Conservation (phyloP, 495 filamentous ascomycete genomes). For the Daldinia vernicosa region DNA sequence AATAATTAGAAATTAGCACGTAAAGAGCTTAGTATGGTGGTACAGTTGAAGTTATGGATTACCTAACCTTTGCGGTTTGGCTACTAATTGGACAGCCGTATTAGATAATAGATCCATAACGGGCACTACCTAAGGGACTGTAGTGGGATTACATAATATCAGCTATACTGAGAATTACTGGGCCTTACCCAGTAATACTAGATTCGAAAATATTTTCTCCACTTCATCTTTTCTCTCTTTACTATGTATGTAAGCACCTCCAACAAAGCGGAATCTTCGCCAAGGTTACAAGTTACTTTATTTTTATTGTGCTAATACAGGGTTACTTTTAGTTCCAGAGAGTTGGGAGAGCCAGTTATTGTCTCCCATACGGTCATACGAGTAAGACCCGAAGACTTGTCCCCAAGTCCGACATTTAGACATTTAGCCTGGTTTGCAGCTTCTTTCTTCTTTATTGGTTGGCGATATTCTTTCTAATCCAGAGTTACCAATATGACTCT, state of each 20-base stretch:
- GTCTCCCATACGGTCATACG: conserved; percentile 1
- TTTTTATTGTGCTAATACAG: not conserved
- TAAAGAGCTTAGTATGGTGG: conserved; percentile 22
- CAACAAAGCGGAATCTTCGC: conserved; percentile 6
- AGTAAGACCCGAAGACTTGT: not conserved
- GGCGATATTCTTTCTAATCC: not conserved
- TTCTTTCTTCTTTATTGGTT: not conserved
- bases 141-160: too few species aligned
- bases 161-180: too few species aligned
- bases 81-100: conserved; percentile 10
- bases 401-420: not conserved
- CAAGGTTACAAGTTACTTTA: conserved; percentile 30
- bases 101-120: conserved; percentile 23
- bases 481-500: not conserved
- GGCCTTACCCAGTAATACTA: too few species aligned
- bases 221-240: not conserved
- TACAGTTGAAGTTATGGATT: not conserved
- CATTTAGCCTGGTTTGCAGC: not conserved
- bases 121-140: not conserved
- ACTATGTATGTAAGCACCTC: too few species aligned
- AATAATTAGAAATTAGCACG: conserved; percentile 4
- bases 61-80: not conserved
- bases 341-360: not conserved
- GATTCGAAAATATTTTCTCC: not conserved
- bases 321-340: conserved; percentile 10